These are phyloP conservation scores for Leptosphaerulina australis DNA, from an alignment of 2,329 filamentous ascomycete species.

Conservation along the genomic window DNA sequence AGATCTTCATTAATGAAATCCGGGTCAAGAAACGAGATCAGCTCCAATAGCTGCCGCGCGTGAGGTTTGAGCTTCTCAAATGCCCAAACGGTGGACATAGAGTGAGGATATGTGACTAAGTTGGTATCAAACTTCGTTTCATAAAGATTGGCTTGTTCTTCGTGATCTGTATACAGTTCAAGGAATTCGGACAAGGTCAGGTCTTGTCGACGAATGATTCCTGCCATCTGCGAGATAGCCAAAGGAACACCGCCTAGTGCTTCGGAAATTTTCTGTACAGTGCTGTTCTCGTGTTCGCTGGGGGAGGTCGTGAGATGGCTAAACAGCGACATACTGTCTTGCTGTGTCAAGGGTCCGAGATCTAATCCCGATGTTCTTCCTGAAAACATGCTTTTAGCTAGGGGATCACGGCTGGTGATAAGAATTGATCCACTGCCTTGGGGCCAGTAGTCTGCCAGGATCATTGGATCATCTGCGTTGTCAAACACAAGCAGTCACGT, in stretches of 20 bases:
- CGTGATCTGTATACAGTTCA: slow-evolving; percentile 9
- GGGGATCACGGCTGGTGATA: not conserved
- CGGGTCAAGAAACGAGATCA: slow-evolving; percentile 13
- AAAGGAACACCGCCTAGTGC: slow-evolving; percentile 25
- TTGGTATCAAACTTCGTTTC: slow-evolving; percentile 6
- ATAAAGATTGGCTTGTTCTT: slow-evolving; percentile 9
- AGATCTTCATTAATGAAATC: slow-evolving; percentile 13
- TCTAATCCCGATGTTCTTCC: slow-evolving; percentile 10
- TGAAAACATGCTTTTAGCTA: not conserved
- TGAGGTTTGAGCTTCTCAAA: slow-evolving; percentile 13
- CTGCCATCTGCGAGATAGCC: slow-evolving; percentile 27
- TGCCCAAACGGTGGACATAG: slow-evolving; percentile 12
- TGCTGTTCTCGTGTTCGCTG: slow-evolving; percentile 1
- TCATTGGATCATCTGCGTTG: slow-evolving; percentile 15
- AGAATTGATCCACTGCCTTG: slow-evolving; percentile 7
- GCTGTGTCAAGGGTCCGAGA: slow-evolving; percentile 8
- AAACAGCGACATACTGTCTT: slow-evolving; percentile 13
- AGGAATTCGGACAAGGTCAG: slow-evolving; percentile 20
- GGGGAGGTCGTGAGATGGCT: slow-evolving; percentile 1
- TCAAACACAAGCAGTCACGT: slow-evolving; percentile 26
- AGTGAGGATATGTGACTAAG: slow-evolving; percentile 4
- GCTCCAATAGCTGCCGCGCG: slow-evolving; percentile 8
- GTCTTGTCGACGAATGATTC: slow-evolving; percentile 17
- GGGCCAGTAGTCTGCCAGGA: slow-evolving; percentile 21
- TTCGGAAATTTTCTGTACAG: slow-evolving; percentile 4